A percentile compares a stretch with the other conserved stretches of the same genome.
Conservation (phyloP, 2,329 filamentous ascomycete genomes). For the Colletotrichum somersetense region DNA sequence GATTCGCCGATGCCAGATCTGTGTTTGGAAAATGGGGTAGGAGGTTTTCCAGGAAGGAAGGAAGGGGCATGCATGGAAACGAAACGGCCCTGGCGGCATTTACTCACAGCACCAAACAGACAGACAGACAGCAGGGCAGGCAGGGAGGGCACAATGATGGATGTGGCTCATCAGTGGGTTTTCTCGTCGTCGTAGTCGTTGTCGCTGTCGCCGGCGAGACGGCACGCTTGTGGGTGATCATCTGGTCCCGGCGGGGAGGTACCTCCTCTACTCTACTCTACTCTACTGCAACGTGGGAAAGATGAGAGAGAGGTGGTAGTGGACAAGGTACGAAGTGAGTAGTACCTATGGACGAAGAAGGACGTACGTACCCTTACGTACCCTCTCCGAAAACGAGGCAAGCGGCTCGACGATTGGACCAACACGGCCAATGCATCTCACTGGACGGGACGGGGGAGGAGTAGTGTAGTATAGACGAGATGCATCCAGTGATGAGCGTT, state of each 20-base stretch:
- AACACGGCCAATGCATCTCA: constrained; percentile 6
- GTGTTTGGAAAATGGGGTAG: constrained; percentile 9
- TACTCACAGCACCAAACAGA: no score
- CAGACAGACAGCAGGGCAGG: no score
- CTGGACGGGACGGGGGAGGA: neutral
- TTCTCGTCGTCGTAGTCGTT: neutral
- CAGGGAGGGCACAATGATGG: neutral
- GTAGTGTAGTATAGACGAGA: no score
- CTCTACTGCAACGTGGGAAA: neutral
- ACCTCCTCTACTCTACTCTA: no score
- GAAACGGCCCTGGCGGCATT: no score
- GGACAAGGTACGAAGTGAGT: no score
- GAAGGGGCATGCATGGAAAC: no score
- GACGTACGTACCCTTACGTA: constrained; percentile 15
- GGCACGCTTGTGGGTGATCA: neutral
- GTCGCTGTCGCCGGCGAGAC: neutral
- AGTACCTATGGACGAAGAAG: no score
- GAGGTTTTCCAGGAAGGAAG: neutral
- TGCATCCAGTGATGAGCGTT: constrained; percentile 7
- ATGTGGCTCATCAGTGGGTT: neutral
- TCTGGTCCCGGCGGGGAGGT: constrained; percentile 2
- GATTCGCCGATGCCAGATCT: neutral
- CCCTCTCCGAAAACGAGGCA: constrained; percentile 5
- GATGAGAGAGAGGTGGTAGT: neutral
- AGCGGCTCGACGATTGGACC: constrained; percentile 10